Evolutionary conservation across 1,139 yeast genomes (phyloP).

Genomic region (Lizanozyma gosingica): DNA sequence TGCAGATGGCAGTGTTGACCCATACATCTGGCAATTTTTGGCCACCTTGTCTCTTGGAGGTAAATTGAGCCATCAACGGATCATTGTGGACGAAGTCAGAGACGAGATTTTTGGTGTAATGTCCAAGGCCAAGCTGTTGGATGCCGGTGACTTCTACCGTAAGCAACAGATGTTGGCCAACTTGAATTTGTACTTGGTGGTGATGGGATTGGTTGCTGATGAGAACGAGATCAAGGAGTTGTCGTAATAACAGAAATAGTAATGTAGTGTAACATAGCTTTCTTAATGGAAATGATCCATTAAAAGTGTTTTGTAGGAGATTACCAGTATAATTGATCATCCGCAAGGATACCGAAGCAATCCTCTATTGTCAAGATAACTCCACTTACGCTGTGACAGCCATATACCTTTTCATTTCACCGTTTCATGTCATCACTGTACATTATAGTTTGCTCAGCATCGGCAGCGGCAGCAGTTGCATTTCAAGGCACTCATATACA

Average conservation of each 20-base stretch:
- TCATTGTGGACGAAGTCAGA: slow-evolving; percentile 90
- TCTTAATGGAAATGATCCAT: too few relatives aligned
- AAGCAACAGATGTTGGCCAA: slow-evolving; percentile 66
- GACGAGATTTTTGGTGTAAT: slow-evolving; percentile 89
- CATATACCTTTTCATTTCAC: too few relatives aligned
- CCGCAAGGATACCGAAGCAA: too few relatives aligned
- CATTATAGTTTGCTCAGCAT: too few relatives aligned
- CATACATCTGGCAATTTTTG: slow-evolving; percentile 94
- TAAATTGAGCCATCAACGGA: slow-evolving; percentile 85
- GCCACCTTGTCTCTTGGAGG: slow-evolving; percentile 94
- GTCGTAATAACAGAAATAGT: slow-evolving; percentile 14
- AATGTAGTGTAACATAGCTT: too few relatives aligned
- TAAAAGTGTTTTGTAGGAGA: too few relatives aligned
- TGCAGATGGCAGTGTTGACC: slow-evolving; percentile 47
- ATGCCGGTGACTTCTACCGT: slow-evolving; percentile 45
- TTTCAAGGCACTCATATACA: too few relatives aligned
- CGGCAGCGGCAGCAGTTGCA: too few relatives aligned
- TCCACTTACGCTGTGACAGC: too few relatives aligned
- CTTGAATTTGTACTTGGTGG: slow-evolving; percentile 87
- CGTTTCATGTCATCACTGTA: too few relatives aligned
- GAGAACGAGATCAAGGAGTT: slow-evolving; percentile 51
- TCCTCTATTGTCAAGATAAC: too few relatives aligned
- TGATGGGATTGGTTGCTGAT: slow-evolving; percentile 92
- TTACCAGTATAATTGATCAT: too few relatives aligned
- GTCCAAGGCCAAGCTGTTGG: slow-evolving; percentile 69